phyloP scores from a whole-genome alignment of 2,329 filamentous ascomycete species.

The Trichoderma polysporum region DNA sequence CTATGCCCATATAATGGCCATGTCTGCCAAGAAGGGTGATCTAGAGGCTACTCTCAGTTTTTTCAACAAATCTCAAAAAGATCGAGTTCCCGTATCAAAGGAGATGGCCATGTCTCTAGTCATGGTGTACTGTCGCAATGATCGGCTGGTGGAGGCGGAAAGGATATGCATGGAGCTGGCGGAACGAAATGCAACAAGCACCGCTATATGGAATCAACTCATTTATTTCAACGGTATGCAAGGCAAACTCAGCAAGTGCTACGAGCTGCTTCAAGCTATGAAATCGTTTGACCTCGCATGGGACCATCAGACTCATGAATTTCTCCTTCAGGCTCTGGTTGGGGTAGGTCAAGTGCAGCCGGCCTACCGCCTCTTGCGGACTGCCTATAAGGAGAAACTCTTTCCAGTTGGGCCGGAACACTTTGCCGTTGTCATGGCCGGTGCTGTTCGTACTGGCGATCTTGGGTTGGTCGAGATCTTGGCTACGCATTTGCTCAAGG shows the following conservation, averaged over 20 bases:
- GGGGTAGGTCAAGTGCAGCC: constrained; percentile 50
- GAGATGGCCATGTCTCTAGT: constrained; percentile 66
- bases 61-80: constrained; percentile 60
- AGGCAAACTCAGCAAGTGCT: constrained; percentile 52
- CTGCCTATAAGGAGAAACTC: constrained; percentile 43
- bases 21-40: constrained; percentile 71
- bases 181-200: constrained; percentile 49
- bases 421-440: constrained; percentile 54
- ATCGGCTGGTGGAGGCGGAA: constrained; percentile 38
- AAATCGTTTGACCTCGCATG: constrained; percentile 46
- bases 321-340: constrained; percentile 50
- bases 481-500: constrained; percentile 43
- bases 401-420: constrained; percentile 50
- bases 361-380: constrained; percentile 49
- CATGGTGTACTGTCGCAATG: constrained; percentile 58
- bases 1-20: constrained; percentile 71
- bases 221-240: constrained; percentile 67
- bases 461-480: constrained; percentile 43
- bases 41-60: constrained; percentile 66
- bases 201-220: constrained; percentile 76
- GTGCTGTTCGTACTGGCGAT: constrained; percentile 48
- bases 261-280: constrained; percentile 52
- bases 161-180: constrained; percentile 51
- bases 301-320: constrained; percentile 50
- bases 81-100: constrained; percentile 49